A percentile compares a stretch with the other conserved stretches of the same genome.
Conservation (phyloP, 129 eudicot species). For the Saussurea involucrata region DNA sequence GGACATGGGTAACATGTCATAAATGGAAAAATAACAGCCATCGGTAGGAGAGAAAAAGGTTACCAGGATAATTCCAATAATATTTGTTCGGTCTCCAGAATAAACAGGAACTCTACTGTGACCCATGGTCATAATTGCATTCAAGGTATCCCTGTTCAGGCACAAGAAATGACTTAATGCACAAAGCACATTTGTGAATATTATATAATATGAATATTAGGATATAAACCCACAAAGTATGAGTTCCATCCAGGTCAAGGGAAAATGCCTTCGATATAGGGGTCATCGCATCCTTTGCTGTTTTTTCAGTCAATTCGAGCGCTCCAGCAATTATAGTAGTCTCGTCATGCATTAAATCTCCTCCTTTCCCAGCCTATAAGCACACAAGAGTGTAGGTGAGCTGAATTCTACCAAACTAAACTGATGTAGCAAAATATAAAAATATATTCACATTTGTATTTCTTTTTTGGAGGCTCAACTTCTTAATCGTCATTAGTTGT, state of each 20-base stretch:
- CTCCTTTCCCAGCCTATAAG: conserved; percentile 99
- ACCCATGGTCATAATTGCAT: conserved; percentile 93
- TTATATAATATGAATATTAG: conserved; percentile 10
- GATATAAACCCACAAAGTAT: conserved; percentile 73
- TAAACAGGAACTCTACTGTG: conserved; percentile 98
- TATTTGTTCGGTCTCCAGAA: conserved; percentile 59
- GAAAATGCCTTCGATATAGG: conserved; percentile 97
- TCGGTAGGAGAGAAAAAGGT: neutral
- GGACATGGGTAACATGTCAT: too few relatives aligned
- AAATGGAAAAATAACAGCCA: neutral
- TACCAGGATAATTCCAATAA: conserved; percentile 92
- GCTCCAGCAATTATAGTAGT: conserved; percentile 99
- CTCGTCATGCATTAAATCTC: conserved; percentile 96
- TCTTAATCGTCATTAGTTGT: neutral
- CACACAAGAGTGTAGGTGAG: too few relatives aligned
- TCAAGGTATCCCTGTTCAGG: conserved; percentile 82
- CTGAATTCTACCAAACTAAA: too few relatives aligned
- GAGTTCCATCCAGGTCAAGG: conserved; percentile 97
- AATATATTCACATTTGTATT: neutral
- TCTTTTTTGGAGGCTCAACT: neutral
- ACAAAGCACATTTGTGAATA: neutral
- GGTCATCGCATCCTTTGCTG: conserved; percentile 99
- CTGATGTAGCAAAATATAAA: too few relatives aligned
- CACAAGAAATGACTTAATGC: conserved; percentile 13
- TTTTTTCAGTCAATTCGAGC: conserved; percentile 86